phyloP scores from a whole-genome alignment of 495 filamentous ascomycete species.

The Darksidea phi region DNA sequence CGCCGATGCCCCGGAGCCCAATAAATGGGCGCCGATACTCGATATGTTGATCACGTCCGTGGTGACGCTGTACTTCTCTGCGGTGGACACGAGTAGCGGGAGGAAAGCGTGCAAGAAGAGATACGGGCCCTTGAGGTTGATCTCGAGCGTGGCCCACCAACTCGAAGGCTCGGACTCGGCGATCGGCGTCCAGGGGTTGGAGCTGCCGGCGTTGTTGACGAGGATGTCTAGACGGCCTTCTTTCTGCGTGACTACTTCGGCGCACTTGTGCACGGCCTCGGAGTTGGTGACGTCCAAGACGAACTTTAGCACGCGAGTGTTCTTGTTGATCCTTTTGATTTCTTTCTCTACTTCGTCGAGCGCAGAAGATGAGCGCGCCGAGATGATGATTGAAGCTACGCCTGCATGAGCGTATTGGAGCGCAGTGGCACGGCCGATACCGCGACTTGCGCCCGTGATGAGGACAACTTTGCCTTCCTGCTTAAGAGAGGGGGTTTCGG shows the following conservation, averaged over 20 bases:
- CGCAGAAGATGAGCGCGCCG: constrained; percentile 45
- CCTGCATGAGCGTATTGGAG: constrained; percentile 37
- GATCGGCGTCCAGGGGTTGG: constrained; percentile 43
- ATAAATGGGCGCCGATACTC: constrained; percentile 47
- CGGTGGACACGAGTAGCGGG: constrained; percentile 49
- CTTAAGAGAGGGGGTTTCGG: constrained; percentile 16
- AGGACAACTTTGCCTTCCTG: constrained; percentile 37
- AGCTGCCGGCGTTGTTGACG: constrained; percentile 55
- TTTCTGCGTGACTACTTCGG: constrained; percentile 38
- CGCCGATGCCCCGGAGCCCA: constrained; percentile 39
- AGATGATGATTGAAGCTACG: constrained; percentile 38
- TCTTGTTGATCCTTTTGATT: constrained; percentile 44
- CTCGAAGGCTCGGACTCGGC: constrained; percentile 47
- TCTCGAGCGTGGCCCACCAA: constrained; percentile 49
- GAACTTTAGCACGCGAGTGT: constrained; percentile 45
- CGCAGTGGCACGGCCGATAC: constrained; percentile 36
- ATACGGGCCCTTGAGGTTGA: constrained; percentile 53
- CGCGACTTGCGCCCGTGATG: constrained; percentile 39
- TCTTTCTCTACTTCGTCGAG: constrained; percentile 41
- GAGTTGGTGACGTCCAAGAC: constrained; percentile 48
- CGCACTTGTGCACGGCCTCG: constrained; percentile 42
- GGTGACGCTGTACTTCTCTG: constrained; percentile 47
- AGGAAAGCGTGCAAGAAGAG: constrained; percentile 47
- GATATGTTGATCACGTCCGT: constrained; percentile 41
- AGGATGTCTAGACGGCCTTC: constrained; percentile 52